Conservation (phyloP, 1,284 basidiomycete genomes). For the Cutaneotrichosporon curvatum region DNA sequence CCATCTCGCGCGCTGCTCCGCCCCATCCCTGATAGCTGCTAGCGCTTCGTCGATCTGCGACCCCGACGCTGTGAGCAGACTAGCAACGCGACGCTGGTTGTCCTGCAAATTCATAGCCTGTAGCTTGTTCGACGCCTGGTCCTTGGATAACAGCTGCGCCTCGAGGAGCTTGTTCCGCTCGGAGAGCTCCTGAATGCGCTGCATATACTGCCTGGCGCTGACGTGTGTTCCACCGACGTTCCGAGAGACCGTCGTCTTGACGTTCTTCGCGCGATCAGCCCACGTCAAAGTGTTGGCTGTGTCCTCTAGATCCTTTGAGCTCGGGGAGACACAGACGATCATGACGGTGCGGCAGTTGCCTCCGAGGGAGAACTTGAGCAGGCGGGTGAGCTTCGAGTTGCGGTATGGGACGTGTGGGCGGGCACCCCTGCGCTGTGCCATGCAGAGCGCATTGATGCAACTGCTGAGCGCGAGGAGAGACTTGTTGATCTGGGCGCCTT, state of each 20-base stretch:
- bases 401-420: constrained; percentile 88
- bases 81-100: constrained; percentile 60
- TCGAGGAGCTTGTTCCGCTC: constrained; percentile 55
- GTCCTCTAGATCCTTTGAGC: constrained; percentile 90
- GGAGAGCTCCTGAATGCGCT: constrained; percentile 67
- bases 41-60: constrained; percentile 61
- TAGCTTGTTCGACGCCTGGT: constrained; percentile 36
- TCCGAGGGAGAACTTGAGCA: constrained; percentile 91
- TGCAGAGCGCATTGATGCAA: constrained; percentile 90
- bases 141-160: constrained; percentile 51
- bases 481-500: constrained; percentile 97
- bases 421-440: constrained; percentile 61
- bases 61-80: constrained; percentile 62
- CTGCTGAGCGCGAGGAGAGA: constrained; percentile 89
- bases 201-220: constrained; percentile 86
- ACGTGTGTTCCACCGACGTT: constrained; percentile 90
- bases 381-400: constrained; percentile 90
- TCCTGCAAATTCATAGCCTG: constrained; percentile 58
- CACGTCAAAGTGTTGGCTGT: constrained; percentile 95
- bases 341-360: constrained; percentile 98
- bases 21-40: constrained; percentile 66
- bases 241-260: constrained; percentile 83
- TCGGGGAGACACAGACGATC: constrained; percentile 93
- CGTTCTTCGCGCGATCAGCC: constrained; percentile 91
- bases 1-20: constrained; percentile 64